These are phyloP conservation scores for Maudiozyma serrabonitensis DNA, from an alignment of 805 yeast species.

Conservation along the genomic window DNA sequence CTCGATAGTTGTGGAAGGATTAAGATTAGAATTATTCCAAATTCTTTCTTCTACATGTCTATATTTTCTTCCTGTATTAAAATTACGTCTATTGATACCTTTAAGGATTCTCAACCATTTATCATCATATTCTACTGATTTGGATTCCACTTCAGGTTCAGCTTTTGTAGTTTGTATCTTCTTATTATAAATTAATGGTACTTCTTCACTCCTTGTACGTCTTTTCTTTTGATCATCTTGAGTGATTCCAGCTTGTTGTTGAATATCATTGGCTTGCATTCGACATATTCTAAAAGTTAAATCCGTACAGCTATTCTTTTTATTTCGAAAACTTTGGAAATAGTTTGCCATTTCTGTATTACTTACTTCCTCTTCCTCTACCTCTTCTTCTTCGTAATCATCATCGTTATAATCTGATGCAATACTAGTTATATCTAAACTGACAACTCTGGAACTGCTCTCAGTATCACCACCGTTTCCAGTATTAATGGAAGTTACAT, in stretches of 20 bases:
- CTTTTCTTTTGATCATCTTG: neutral
- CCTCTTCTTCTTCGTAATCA: slow-evolving; percentile 6
- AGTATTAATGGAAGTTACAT: neutral
- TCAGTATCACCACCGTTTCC: neutral
- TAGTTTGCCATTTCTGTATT: slow-evolving; percentile 18
- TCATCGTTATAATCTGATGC: neutral
- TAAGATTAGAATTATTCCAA: neutral
- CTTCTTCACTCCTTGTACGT: neutral
- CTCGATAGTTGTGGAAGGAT: neutral
- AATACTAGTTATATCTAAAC: too few species aligned
- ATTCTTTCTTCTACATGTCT: neutral
- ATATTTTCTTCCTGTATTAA: neutral
- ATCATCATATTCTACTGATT: slow-evolving; percentile 5
- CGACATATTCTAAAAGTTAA: neutral
- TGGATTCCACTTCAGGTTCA: neutral
- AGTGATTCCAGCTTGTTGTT: neutral
- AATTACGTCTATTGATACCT: slow-evolving; percentile 13
- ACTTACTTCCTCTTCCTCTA: slow-evolving; percentile 15
- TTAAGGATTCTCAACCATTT: slow-evolving; percentile 17
- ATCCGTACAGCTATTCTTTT: neutral
- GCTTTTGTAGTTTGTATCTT: neutral
- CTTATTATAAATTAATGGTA: neutral
- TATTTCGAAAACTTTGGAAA: slow-evolving; percentile 2
- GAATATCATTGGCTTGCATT: neutral
- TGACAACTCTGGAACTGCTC: too few species aligned